These are phyloP conservation scores for Tuber indicum DNA, from an alignment of 495 filamentous ascomycete genomes.

Conservation along the genomic window DNA sequence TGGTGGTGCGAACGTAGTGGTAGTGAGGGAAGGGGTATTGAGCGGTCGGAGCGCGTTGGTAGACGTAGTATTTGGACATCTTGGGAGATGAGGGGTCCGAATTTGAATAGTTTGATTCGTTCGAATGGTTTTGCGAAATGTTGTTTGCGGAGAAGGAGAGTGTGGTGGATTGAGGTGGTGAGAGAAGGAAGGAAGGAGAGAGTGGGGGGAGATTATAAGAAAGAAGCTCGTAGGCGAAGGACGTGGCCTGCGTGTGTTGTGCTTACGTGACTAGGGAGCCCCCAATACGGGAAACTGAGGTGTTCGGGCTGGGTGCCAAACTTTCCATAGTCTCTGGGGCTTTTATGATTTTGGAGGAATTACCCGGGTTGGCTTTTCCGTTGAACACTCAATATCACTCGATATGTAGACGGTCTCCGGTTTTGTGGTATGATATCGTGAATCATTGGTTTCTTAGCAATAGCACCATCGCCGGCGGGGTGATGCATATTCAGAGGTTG, in stretches of 20 bases:
- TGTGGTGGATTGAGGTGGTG: not conserved
- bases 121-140: not conserved
- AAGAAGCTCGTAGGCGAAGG: not conserved
- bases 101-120: not conserved
- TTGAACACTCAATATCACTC: not conserved
- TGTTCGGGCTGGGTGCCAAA: not conserved
- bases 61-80: not conserved
- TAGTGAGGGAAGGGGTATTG: not conserved
- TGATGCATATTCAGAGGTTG: not conserved
- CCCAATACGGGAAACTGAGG: not conserved
- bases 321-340: not conserved
- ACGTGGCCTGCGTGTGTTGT: not conserved
- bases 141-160: not conserved
- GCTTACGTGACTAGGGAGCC: not conserved
- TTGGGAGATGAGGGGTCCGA: not conserved
- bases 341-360: not conserved
- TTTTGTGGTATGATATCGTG: not conserved
- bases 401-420: not conserved
- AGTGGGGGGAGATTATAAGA: not conserved
- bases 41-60: not conserved
- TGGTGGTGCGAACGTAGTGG: not conserved
- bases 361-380: not conserved
- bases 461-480: not conserved
- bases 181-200: not conserved
- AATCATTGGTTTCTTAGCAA: not conserved